phyloP scores from a whole-genome alignment of 2,329 filamentous ascomycete species.

The Exophiala alcalophila region DNA sequence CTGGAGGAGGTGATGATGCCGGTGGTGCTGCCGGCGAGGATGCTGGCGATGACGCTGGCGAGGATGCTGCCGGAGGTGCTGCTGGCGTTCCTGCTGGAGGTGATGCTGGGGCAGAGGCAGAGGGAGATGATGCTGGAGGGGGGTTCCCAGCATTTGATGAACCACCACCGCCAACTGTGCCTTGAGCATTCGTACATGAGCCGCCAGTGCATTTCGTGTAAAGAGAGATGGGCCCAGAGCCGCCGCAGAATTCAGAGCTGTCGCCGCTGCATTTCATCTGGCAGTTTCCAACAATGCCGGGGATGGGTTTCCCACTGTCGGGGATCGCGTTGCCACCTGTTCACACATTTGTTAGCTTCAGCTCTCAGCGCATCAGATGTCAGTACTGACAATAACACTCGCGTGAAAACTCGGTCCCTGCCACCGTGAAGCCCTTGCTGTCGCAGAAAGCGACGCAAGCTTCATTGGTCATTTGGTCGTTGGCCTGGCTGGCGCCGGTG shows the following conservation, averaged over 20 bases:
- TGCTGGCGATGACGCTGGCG: constrained; percentile 4
- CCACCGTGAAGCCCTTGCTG: constrained; percentile 34
- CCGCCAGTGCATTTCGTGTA: constrained; percentile 32
- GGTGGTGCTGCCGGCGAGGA: constrained; percentile 4
- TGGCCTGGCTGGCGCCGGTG: constrained; percentile 27
- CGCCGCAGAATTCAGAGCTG: constrained; percentile 31
- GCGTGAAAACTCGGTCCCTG: constrained; percentile 33
- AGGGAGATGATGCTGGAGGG: constrained; percentile 6
- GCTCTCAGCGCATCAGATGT: neutral
- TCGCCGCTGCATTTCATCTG: constrained; percentile 32
- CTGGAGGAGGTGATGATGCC: constrained; percentile 1
- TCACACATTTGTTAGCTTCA: constrained; percentile 5
- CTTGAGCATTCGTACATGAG: constrained; percentile 24
- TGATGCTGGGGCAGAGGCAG: constrained; percentile 1
- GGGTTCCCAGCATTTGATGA: constrained; percentile 9
- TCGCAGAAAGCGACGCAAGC: constrained; percentile 35
- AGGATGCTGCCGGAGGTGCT: constrained; percentile 1
- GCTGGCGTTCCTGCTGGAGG: too few relatives aligned
- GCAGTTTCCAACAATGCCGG: constrained; percentile 32
- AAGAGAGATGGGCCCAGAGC: constrained; percentile 27
- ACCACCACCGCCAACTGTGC: constrained; percentile 7
- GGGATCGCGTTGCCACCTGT: constrained; percentile 29
- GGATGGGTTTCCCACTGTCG: constrained; percentile 26
- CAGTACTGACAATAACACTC: constrained; percentile 30
- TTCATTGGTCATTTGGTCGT: constrained; percentile 31